These are phyloP conservation scores for Ephemerocybe angulata DNA, from an alignment of 768 basidiomycete species.

Conservation along the genomic window DNA sequence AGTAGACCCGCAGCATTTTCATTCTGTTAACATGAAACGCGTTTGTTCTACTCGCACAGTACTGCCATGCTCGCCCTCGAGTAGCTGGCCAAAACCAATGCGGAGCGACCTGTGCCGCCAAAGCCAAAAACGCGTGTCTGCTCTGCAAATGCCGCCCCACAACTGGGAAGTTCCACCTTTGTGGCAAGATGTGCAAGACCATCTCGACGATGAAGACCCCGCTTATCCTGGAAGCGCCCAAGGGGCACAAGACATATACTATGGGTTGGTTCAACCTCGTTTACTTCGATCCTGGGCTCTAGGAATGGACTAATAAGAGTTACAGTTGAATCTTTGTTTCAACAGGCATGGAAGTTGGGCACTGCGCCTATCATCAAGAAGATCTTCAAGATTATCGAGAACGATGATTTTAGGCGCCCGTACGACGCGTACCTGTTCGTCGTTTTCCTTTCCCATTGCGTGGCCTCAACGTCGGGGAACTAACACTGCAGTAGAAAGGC, in stretches of 20 bases:
- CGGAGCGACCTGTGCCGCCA: conserved; percentile 19
- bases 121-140: conserved; percentile 24
- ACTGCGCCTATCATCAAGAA: conserved; percentile 10
- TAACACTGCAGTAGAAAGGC: conserved; percentile 15
- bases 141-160: conserved; percentile 26
- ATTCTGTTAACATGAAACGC: not conserved
- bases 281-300: no score
- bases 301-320: not conserved
- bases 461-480: not conserved
- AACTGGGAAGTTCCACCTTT: conserved; percentile 22
- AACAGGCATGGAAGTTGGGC: conserved; percentile 10
- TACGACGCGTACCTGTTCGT: conserved; percentile 14
- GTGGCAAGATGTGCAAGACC: conserved; percentile 18
- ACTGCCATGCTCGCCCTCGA: conserved; percentile 25
- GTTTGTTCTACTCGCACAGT: conserved; percentile 12
- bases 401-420: conserved; percentile 12
- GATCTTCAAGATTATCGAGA: conserved; percentile 17
- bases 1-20: not conserved
- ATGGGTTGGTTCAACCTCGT: conserved; percentile 20
- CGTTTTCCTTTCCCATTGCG: no score
- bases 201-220: conserved; percentile 18
- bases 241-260: conserved; percentile 16
- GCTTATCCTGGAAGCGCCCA: conserved; percentile 18
- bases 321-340: conserved; percentile 15
- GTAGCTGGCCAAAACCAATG: conserved; percentile 21